These are phyloP conservation scores for Hypoxylon fragiforme DNA, from an alignment of 495 filamentous ascomycete species.

Conservation along the genomic window DNA sequence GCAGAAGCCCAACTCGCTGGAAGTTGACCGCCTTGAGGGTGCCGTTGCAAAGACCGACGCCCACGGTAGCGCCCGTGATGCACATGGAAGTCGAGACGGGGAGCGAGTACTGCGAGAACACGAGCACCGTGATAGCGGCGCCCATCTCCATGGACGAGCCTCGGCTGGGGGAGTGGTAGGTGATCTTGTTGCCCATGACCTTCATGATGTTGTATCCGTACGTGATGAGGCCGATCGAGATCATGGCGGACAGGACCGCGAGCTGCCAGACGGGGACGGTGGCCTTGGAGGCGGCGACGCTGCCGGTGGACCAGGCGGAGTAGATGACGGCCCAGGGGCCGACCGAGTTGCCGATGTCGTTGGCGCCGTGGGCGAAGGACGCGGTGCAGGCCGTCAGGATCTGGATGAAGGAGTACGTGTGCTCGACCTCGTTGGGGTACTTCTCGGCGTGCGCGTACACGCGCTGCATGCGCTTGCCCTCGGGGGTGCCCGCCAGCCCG, in stretches of 20 bases:
- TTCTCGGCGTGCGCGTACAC: conserved; percentile 62
- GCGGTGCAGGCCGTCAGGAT: conserved; percentile 64
- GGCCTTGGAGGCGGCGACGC: conserved; percentile 48
- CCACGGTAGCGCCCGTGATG: conserved; percentile 61
- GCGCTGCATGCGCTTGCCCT: conserved; percentile 64
- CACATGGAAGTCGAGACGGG: conserved; percentile 65
- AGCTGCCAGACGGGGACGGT: conserved; percentile 64
- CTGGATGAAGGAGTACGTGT: conserved; percentile 66
- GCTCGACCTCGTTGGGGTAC: conserved; percentile 67
- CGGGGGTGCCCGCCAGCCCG: conserved; percentile 65
- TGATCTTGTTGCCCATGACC: conserved; percentile 70
- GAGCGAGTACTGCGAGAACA: conserved; percentile 63
- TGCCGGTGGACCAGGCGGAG: conserved; percentile 59
- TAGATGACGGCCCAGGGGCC: conserved; percentile 68
- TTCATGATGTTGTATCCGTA: conserved; percentile 76
- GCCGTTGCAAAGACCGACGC: conserved; percentile 61
- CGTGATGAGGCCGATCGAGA: conserved; percentile 61
- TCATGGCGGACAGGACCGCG: conserved; percentile 54
- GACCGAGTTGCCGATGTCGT: conserved; percentile 69
- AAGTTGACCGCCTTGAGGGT: conserved; percentile 64
- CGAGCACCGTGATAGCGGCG: conserved; percentile 65
- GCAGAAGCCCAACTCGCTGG: conserved; percentile 57
- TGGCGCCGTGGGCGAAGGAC: conserved; percentile 69
- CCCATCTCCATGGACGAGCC: conserved; percentile 69
- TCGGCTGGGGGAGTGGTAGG: conserved; percentile 64